Percentiles rank a stretch among this genome's conserved stretches.
Evolutionary conservation across 2,329 filamentous ascomycete genomes (phyloP).

Genomic region (Metarhizium brunneum): DNA sequence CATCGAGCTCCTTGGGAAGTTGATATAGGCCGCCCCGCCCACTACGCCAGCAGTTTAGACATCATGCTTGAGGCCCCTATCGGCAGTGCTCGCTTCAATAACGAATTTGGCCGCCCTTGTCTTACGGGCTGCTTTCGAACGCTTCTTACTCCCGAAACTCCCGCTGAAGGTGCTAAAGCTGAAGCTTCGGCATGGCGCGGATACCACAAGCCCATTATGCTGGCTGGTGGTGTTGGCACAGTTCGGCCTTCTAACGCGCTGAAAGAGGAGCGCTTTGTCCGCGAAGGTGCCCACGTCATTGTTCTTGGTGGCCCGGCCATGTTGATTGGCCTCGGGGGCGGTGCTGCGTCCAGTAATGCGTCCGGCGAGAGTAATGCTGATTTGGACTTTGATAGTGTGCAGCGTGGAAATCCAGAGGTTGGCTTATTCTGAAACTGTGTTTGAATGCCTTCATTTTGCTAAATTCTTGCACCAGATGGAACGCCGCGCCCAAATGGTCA

Average conservation of each 20-base stretch:
- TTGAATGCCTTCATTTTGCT: neutral
- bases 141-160: constrained; percentile 47
- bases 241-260: constrained; percentile 85
- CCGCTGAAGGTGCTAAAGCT: constrained; percentile 21
- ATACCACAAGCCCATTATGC: constrained; percentile 98
- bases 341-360: constrained; percentile 84
- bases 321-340: constrained; percentile 92
- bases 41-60: constrained; percentile 88
- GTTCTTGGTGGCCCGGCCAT: constrained; percentile 94
- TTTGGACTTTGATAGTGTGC: constrained; percentile 93
- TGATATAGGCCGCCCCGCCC: constrained; percentile 78
- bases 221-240: constrained; percentile 89
- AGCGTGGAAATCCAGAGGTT: constrained; percentile 83
- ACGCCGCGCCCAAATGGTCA: constrained; percentile 92
- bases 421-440: neutral
- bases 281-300: constrained; percentile 80
- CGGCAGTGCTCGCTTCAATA: constrained; percentile 92
- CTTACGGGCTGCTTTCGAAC: constrained; percentile 89
- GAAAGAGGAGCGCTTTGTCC: constrained; percentile 71
- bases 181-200: constrained; percentile 55
- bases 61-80: constrained; percentile 98
- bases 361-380: constrained; percentile 85
- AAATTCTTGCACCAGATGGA: constrained; percentile 48
- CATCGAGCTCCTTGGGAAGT: constrained; percentile 81
- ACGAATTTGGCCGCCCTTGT: constrained; percentile 89